Evolutionary conservation across 1,284 basidiomycete species (phyloP).

Genomic region (Kwoniella shivajii): DNA sequence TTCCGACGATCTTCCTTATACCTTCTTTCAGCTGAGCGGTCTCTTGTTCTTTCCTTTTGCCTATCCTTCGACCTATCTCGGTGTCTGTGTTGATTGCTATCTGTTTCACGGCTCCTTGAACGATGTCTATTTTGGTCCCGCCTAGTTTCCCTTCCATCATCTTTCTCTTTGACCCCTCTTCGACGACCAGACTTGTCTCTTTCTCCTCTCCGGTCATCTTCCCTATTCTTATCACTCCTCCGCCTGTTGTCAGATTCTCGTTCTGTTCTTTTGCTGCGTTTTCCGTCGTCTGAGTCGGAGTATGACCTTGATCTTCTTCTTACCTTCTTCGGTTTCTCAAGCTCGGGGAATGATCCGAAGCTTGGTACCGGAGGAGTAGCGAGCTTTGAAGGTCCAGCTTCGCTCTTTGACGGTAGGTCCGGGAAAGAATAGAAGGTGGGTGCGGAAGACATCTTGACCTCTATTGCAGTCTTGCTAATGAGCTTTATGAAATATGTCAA

Average conservation of each 20-base stretch:
- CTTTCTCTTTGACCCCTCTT: neutral
- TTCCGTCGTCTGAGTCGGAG: neutral
- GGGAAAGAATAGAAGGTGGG: conserved; percentile 26
- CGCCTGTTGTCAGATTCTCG: neutral
- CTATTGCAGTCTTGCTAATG: neutral
- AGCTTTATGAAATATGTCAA: neutral
- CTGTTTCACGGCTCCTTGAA: neutral
- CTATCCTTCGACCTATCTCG: neutral
- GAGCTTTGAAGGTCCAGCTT: neutral
- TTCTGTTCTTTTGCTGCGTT: neutral
- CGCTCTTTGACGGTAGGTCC: conserved; percentile 7
- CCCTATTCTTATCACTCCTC: neutral
- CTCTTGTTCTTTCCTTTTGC: neutral
- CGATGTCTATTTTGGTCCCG: neutral
- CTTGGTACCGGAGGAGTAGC: neutral
- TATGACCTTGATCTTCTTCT: neutral
- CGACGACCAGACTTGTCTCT: neutral
- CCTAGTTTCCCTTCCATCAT: neutral
- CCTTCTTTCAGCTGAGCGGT: conserved; percentile 10
- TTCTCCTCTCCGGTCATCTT: neutral
- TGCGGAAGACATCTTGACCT: neutral
- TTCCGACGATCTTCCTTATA: conserved; percentile 17
- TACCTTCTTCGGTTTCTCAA: neutral
- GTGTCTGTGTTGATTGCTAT: neutral
- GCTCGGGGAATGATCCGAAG: conserved; percentile 17